Conservation (phyloP, 805 yeast genomes). For the Kluyveromyces wickerhamii region DNA sequence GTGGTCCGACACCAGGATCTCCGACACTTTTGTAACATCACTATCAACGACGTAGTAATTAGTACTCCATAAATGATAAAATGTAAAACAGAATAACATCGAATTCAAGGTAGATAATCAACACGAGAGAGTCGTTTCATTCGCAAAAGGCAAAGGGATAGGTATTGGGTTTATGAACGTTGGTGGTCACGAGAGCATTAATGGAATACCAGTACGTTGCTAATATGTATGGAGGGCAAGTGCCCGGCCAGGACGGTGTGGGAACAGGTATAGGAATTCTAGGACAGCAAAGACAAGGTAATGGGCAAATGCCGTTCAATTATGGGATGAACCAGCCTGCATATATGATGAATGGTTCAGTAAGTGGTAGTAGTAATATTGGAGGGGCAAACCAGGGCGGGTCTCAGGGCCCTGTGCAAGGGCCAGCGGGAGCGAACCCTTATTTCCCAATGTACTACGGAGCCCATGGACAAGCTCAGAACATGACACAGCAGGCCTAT, state of each 20-base stretch:
- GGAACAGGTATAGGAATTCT: neutral
- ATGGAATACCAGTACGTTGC: constrained; percentile 6
- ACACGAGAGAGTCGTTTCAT: too few relatives aligned
- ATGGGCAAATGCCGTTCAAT: constrained; percentile 1
- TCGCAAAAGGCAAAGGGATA: too few relatives aligned
- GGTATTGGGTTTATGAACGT: too few relatives aligned
- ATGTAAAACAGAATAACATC: too few relatives aligned
- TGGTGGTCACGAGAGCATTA: neutral
- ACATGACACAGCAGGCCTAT: constrained; percentile 1
- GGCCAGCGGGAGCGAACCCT: neutral
- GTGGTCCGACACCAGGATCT: too few relatives aligned
- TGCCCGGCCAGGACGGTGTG: neutral
- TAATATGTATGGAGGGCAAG: constrained; percentile 2
- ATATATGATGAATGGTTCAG: neutral
- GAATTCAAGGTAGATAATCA: too few relatives aligned
- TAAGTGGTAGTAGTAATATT: neutral
- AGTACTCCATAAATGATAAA: too few relatives aligned
- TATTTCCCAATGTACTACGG: constrained; percentile 1
- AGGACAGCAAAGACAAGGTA: neutral
- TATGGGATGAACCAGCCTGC: neutral
- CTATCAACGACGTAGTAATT: too few relatives aligned
- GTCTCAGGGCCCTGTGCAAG: constrained; percentile 2
- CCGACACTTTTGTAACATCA: too few relatives aligned
- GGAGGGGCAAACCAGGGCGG: neutral
- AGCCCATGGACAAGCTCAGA: neutral